These are phyloP conservation scores for Phyllosticta capitalensis DNA, from an alignment of 2,329 filamentous ascomycete genomes.

Conservation along the genomic window DNA sequence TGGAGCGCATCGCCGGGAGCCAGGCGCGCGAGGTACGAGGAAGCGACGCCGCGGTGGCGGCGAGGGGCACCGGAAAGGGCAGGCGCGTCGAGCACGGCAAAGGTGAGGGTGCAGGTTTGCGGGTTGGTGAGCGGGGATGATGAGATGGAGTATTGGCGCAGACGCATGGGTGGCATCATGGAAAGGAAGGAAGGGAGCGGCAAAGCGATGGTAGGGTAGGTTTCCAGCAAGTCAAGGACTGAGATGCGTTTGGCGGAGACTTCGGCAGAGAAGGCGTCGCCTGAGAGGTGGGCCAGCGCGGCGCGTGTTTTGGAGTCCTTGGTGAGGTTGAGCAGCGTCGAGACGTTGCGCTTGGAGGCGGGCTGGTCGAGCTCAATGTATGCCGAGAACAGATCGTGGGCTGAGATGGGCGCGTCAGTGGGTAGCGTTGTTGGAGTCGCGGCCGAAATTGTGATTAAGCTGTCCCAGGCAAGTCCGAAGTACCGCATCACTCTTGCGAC, in stretches of 20 bases:
- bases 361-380: conserved; percentile 67
- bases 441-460: conserved; percentile 48
- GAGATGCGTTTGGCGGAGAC: conserved; percentile 49
- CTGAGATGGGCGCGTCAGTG: conserved; percentile 49
- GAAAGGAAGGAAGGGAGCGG: conserved; percentile 58
- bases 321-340: conserved; percentile 40
- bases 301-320: conserved; percentile 40
- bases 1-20: conserved; percentile 33
- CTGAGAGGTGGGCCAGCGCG: conserved; percentile 40
- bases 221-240: conserved; percentile 60
- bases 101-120: conserved; percentile 54
- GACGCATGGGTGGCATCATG: conserved; percentile 68
- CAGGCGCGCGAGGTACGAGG: conserved; percentile 33
- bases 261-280: conserved; percentile 25
- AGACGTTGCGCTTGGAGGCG: conserved; percentile 55
- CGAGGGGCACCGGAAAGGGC: conserved; percentile 39
- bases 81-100: conserved; percentile 52
- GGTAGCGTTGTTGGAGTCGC: conserved; percentile 61
- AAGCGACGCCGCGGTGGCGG: conserved; percentile 35
- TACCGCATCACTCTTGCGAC: conserved; percentile 54
- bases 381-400: conserved; percentile 53
- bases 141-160: conserved; percentile 73
- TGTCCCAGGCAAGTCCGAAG: conserved; percentile 62
- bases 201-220: conserved; percentile 48
- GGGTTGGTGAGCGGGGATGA: conserved; percentile 58